These are phyloP conservation scores for Oidiodendron maius DNA, from an alignment of 495 filamentous ascomycete species.

Conservation along the genomic window DNA sequence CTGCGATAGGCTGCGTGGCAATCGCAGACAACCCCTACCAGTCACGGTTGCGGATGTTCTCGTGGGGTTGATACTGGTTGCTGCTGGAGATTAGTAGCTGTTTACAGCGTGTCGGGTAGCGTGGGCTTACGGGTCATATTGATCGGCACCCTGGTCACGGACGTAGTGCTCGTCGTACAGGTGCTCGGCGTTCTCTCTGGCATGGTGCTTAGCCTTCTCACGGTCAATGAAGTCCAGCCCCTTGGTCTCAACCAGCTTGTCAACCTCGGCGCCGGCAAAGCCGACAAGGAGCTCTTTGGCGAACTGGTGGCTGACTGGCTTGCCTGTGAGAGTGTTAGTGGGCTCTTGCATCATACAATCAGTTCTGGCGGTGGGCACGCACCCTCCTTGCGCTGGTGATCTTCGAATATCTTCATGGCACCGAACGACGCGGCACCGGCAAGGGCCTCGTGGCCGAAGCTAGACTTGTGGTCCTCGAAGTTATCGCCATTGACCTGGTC, in stretches of 20 bases:
- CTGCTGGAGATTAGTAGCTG: constrained; percentile 2
- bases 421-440: constrained; percentile 75
- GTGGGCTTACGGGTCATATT: constrained; percentile 46
- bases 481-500: constrained; percentile 36
- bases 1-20: background rate
- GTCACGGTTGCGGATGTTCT: constrained; percentile 11
- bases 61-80: constrained; percentile 10
- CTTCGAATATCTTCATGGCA: constrained; percentile 75
- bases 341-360: background rate
- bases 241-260: constrained; percentile 77
- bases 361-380: constrained; percentile 16
- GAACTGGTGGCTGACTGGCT: constrained; percentile 61
- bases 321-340: constrained; percentile 41
- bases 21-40: background rate
- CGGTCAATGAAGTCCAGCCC: constrained; percentile 64
- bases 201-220: constrained; percentile 59
- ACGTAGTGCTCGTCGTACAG: constrained; percentile 59
- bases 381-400: constrained; percentile 68
- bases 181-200: constrained; percentile 56
- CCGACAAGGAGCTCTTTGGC: constrained; percentile 74
- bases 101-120: background rate
- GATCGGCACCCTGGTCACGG: constrained; percentile 21
- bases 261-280: constrained; percentile 66
- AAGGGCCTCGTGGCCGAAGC: constrained; percentile 66
- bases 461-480: constrained; percentile 54